Conservation (phyloP, 78 protist species). For the Bodo saltans region DNA sequence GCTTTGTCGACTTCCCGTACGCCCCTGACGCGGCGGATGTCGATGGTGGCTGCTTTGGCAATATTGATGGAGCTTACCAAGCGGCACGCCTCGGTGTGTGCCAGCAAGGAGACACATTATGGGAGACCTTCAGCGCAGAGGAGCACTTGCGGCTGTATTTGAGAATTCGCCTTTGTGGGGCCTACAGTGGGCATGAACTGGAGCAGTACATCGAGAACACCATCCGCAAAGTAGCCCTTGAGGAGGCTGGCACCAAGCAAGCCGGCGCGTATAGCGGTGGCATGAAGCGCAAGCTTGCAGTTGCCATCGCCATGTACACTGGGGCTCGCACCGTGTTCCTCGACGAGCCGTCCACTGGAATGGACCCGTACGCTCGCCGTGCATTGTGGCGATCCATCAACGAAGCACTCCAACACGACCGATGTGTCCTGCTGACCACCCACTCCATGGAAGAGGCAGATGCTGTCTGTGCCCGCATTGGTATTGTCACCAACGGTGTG, state of each 20-base stretch:
- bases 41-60: background rate
- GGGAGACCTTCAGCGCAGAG: constrained; percentile 6
- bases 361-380: constrained; percentile 51
- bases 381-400: constrained; percentile 44
- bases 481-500: constrained; percentile 54
- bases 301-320: constrained; percentile 72
- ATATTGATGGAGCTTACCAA: background rate
- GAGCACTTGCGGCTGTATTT: constrained; percentile 13
- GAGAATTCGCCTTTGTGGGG: background rate
- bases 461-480: constrained; percentile 54
- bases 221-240: background rate
- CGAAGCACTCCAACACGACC: background rate
- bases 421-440: constrained; percentile 60
- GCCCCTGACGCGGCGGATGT: no score
- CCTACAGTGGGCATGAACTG: background rate
- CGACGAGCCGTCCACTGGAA: constrained; percentile 63
- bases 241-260: background rate
- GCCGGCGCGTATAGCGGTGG: constrained; percentile 68
- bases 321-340: constrained; percentile 57
- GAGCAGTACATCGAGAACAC: background rate
- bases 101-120: constrained; percentile 15
- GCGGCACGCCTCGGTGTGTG: constrained; percentile 29
- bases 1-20: constrained; percentile 36
- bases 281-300: constrained; percentile 74
- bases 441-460: constrained; percentile 87